Percentiles rank a stretch among this genome's conserved stretches.
Conservation (phyloP, 1,284 basidiomycete genomes). For the Cryptococcus wingfieldii region DNA sequence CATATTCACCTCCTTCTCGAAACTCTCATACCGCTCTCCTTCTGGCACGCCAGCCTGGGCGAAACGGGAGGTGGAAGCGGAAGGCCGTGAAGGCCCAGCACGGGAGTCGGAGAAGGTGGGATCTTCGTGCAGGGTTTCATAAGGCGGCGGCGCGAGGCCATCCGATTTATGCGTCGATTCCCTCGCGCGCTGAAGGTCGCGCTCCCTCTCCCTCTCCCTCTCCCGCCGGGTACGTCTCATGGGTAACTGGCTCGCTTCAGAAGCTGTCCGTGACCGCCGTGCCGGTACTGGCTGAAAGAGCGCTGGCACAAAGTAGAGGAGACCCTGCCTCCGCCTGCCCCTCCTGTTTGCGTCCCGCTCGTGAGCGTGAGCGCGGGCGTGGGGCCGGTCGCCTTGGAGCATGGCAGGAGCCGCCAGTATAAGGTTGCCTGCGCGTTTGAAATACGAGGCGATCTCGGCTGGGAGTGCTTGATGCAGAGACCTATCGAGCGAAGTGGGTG, state of each 20-base stretch:
- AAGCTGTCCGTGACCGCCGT: slow-evolving; percentile 29
- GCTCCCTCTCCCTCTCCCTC: slow-evolving; percentile 3
- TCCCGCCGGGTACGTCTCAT: slow-evolving; percentile 18
- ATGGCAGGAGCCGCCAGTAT: slow-evolving; percentile 42
- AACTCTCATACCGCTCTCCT: slow-evolving; percentile 4
- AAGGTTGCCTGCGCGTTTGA: slow-evolving; percentile 38
- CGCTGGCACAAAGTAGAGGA: slow-evolving; percentile 46
- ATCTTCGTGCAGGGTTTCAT: slow-evolving; percentile 10
- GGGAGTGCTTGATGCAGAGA: slow-evolving; percentile 8
- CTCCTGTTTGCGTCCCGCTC: neutral
- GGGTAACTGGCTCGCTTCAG: slow-evolving; percentile 38
- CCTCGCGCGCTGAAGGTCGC: slow-evolving; percentile 1
- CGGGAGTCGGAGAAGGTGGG: neutral
- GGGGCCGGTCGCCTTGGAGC: slow-evolving; percentile 16
- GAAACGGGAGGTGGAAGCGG: neutral
- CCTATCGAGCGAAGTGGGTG: slow-evolving; percentile 10
- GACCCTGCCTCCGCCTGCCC: slow-evolving; percentile 18
- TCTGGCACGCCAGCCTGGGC: neutral
- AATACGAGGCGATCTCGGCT: slow-evolving; percentile 26
- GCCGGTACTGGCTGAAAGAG: slow-evolving; percentile 33
- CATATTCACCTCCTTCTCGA: slow-evolving; percentile 15
- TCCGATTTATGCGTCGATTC: neutral
- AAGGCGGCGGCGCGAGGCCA: slow-evolving; percentile 22
- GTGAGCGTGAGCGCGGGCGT: neutral
- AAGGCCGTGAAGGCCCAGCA: neutral